These are phyloP conservation scores for Centaurea solstitialis DNA, from an alignment of 129 eudicot species.

Conservation along the genomic window DNA sequence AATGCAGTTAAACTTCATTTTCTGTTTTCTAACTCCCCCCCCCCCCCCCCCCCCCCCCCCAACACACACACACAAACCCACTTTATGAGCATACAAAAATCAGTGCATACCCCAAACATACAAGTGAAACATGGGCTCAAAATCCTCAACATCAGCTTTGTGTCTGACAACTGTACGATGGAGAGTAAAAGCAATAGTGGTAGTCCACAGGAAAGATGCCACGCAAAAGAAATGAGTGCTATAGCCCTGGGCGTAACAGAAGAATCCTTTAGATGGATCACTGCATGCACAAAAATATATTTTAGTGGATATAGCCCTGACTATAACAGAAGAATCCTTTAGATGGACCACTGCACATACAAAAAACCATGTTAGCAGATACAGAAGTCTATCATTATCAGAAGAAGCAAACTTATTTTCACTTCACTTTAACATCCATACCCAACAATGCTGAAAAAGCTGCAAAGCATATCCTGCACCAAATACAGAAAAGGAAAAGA, in stretches of 20 bases:
- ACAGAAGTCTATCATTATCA: slow-evolving; percentile 21
- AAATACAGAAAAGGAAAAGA: slow-evolving; percentile 13
- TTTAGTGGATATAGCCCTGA: slow-evolving; percentile 45
- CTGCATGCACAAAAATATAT: slow-evolving; percentile 46
- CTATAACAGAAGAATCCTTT: slow-evolving; percentile 66
- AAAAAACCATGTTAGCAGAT: slow-evolving; percentile 21
- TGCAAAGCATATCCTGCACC: slow-evolving; percentile 97
- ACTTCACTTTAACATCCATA: slow-evolving; percentile 39
- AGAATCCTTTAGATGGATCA: slow-evolving; percentile 97
- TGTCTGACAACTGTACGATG: slow-evolving; percentile 98
- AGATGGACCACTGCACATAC: slow-evolving; percentile 66
- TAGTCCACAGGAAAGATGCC: slow-evolving; percentile 94
- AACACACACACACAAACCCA: no score
- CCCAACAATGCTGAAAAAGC: slow-evolving; percentile 96
- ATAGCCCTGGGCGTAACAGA: slow-evolving; percentile 97
- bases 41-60: no score
- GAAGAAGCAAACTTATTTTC: slow-evolving; percentile 25
- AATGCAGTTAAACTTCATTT: slow-evolving; percentile 5
- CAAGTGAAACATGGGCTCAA: slow-evolving; percentile 96
- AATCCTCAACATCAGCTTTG: slow-evolving; percentile 94
- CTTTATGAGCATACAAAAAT: slow-evolving; percentile 3
- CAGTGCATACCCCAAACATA: slow-evolving; percentile 94
- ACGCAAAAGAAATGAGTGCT: slow-evolving; percentile 96
- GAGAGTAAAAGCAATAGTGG: slow-evolving; percentile 94
- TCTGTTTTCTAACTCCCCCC: not conserved